phyloP scores from a whole-genome alignment of 306 rosid genomes.

The Dalbergia oliveri region DNA sequence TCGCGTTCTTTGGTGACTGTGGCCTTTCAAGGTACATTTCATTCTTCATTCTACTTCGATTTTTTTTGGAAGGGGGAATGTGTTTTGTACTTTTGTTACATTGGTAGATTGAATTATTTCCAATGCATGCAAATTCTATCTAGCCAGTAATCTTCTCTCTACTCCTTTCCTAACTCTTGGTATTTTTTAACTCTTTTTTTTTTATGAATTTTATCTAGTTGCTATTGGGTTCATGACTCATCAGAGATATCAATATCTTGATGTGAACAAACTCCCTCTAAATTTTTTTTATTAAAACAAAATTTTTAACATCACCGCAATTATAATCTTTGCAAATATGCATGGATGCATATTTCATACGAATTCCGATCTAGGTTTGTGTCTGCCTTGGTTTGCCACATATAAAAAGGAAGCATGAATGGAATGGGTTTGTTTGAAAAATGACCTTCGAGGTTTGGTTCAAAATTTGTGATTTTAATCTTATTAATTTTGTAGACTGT shows the following conservation, averaged over 20 bases:
- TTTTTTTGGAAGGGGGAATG: conserved; percentile 47
- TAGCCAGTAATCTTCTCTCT: neutral
- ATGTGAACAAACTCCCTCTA: neutral
- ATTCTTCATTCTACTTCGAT: neutral
- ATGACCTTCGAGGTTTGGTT: conserved; percentile 14
- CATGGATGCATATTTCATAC: neutral
- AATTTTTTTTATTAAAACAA: neutral
- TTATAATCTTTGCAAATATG: neutral
- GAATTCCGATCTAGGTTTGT: conserved; percentile 41
- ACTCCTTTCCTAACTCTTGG: neutral
- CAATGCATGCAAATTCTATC: neutral
- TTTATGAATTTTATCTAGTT: neutral
- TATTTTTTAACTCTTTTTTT: neutral
- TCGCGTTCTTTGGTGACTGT: conserved; percentile 55
- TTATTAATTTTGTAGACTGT: neutral
- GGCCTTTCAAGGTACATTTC: conserved; percentile 57
- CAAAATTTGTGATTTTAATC: neutral
- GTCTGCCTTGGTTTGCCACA: neutral
- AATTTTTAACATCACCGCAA: neutral
- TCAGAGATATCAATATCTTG: neutral
- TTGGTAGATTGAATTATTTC: neutral
- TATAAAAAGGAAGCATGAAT: neutral
- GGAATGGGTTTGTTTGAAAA: conserved; percentile 5
- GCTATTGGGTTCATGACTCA: neutral
- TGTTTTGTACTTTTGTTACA: conserved; percentile 34